Conservation (phyloP, 495 filamentous ascomycete species). For the Hyaloscypha bicolor region DNA sequence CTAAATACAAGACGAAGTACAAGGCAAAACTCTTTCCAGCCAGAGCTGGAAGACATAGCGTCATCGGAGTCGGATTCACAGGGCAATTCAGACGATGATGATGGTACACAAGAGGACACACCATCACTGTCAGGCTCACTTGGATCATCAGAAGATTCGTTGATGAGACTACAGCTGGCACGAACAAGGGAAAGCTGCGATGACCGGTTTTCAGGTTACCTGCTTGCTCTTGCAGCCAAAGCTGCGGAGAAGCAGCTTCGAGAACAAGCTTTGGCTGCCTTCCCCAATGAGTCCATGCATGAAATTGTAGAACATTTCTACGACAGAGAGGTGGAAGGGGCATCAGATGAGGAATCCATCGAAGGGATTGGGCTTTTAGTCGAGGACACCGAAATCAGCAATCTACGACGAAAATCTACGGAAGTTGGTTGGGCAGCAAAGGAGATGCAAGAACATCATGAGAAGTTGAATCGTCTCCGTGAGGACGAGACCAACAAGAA, state of each 20-base stretch:
- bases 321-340: slow-evolving; percentile 52
- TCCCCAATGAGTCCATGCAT: slow-evolving; percentile 68
- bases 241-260: slow-evolving; percentile 74
- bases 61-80: slow-evolving; percentile 39
- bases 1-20: slow-evolving; percentile 42
- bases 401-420: slow-evolving; percentile 47
- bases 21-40: slow-evolving; percentile 41
- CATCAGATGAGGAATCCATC: slow-evolving; percentile 35
- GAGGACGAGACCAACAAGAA: slow-evolving; percentile 37
- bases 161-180: slow-evolving; percentile 51
- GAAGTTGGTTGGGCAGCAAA: slow-evolving; percentile 48
- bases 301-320: slow-evolving; percentile 58
- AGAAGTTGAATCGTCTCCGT: slow-evolving; percentile 34
- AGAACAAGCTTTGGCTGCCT: slow-evolving; percentile 70
- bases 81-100: slow-evolving; percentile 34
- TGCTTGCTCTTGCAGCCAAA: slow-evolving; percentile 73
- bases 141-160: slow-evolving; percentile 53
- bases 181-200: slow-evolving; percentile 64
- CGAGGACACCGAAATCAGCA: slow-evolving; percentile 42
- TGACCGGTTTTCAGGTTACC: slow-evolving; percentile 69
- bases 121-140: slow-evolving; percentile 59
- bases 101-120: slow-evolving; percentile 28
- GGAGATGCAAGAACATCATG: slow-evolving; percentile 47
- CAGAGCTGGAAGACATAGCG: slow-evolving; percentile 42
- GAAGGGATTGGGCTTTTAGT: slow-evolving; percentile 35